phyloP scores from a whole-genome alignment of 495 filamentous ascomycete species.

The Xylaria intraflava region DNA sequence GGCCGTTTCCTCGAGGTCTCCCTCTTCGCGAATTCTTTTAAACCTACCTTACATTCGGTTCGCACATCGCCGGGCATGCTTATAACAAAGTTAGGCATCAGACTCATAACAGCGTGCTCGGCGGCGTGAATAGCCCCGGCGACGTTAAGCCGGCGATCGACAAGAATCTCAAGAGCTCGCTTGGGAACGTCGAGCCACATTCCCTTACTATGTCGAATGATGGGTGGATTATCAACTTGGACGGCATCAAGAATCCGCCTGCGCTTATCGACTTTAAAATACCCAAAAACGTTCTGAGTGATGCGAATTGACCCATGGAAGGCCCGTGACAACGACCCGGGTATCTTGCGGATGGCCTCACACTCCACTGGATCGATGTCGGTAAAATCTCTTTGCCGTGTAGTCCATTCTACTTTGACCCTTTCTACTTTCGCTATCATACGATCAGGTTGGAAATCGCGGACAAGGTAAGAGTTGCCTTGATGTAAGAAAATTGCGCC shows the following conservation, averaged over 20 bases:
- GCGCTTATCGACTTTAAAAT: slow-evolving; percentile 85
- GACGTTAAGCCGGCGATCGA: slow-evolving; percentile 63
- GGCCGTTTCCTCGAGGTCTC: slow-evolving; percentile 67
- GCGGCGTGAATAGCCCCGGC: slow-evolving; percentile 92
- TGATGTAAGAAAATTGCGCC: slow-evolving; percentile 97
- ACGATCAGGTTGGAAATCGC: slow-evolving; percentile 74
- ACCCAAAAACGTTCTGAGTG: slow-evolving; percentile 82
- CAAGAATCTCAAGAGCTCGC: slow-evolving; percentile 69
- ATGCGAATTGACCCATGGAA: slow-evolving; percentile 83
- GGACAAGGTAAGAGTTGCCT: slow-evolving; percentile 83
- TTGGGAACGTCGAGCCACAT: slow-evolving; percentile 95
- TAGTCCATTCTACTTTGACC: slow-evolving; percentile 95
- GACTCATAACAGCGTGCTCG: slow-evolving; percentile 78
- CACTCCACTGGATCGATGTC: slow-evolving; percentile 89
- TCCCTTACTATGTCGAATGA: slow-evolving; percentile 74
- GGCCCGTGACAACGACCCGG: slow-evolving; percentile 45
- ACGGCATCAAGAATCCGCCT: slow-evolving; percentile 86
- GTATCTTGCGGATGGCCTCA: slow-evolving; percentile 67
- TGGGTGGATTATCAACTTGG: slow-evolving; percentile 86
- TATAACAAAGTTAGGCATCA: slow-evolving; percentile 86
- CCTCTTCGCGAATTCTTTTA: slow-evolving; percentile 69
- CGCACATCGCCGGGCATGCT: slow-evolving; percentile 78
- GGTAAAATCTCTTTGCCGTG: slow-evolving; percentile 86
- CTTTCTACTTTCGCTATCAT: slow-evolving; percentile 62
- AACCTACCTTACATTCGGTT: slow-evolving; percentile 80